These are phyloP conservation scores for Canna indica DNA, from an alignment of 176 grass and related monocot genomes.

Conservation along the genomic window DNA sequence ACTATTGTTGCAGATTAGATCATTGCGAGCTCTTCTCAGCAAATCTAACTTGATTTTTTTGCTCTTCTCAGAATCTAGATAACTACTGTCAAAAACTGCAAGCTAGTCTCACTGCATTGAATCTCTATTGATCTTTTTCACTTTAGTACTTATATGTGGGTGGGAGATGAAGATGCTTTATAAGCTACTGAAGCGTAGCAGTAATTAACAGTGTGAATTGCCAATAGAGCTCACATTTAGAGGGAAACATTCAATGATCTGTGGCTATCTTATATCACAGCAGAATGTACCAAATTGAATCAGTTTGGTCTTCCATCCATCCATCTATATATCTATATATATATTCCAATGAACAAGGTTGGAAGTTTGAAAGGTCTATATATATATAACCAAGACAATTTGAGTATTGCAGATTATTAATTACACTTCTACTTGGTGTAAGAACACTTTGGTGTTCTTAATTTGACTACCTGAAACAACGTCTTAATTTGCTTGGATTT, in stretches of 20 bases:
- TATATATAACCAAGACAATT: background rate
- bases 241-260: slow-evolving; percentile 42
- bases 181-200: background rate
- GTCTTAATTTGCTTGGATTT: too few relatives aligned
- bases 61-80: too few relatives aligned
- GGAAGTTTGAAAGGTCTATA: background rate
- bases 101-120: too few relatives aligned
- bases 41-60: too few relatives aligned
- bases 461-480: too few relatives aligned
- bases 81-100: too few relatives aligned
- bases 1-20: too few relatives aligned
- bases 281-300: background rate
- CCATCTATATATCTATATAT: background rate
- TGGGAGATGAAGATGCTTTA: too few relatives aligned
- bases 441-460: background rate
- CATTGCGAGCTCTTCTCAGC: too few relatives aligned
- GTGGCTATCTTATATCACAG: slow-evolving; percentile 28
- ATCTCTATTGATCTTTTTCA: too few relatives aligned
- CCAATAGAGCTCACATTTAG: slow-evolving; percentile 33
- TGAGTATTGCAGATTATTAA: background rate
- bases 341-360: too few relatives aligned
- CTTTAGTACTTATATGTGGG: too few relatives aligned
- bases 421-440: background rate
- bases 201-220: background rate
- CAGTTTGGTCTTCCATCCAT: background rate